Evolutionary conservation across 202 grass and related monocot species (phyloP), one percentile per base, ranked within the genome.

Genomic region (Brachypodium distachyon): DNA sequence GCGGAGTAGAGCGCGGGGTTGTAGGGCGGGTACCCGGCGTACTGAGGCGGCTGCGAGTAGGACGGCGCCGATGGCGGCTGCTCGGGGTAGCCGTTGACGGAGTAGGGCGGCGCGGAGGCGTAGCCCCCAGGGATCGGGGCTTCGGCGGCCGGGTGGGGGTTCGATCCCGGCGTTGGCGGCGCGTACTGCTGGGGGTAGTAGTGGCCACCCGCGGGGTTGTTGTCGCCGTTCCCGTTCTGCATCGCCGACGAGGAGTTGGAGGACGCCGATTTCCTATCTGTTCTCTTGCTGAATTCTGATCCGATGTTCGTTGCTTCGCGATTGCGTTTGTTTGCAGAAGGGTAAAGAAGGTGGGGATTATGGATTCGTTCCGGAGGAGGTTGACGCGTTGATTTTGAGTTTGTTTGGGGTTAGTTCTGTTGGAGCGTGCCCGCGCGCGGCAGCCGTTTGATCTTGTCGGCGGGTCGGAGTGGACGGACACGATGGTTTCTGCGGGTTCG

Each of bases 51-150:
- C 53, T 88, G 78, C 38, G 82, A 62, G 62, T 93, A 93, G 56
- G 90, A 73, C 8, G 82, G 89, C 2, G 86, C 87, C 4, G 87
- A 88, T 3, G 91, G 77, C 11, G 70, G 61, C 58, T 89, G 87
- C 0, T 96, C 86, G 1, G 84, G 9, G 73, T 78, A 72, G 39
- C 82, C 82, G 23, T 86, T 74, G 50, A 40, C 46, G 14, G 91
- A 84, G 76, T 87, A 99, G 49, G 89, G 83, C 2, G 91, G 96
- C 43, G 84, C 95, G 50, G 95, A 92, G 69, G 89, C 89, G 68
- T 87, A 84, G 8, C 76, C 42, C 44, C 28, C 79, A 43, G 84
- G 46, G 26, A 76, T 58, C 41, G 87, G 83, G 33, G 78, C 64
- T 34, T 72, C 80, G 70, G 47, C 37, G 55, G 63, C 58, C 22